phyloP scores from a whole-genome alignment of 1,139 yeast species.

The Suhomyces maxii region DNA sequence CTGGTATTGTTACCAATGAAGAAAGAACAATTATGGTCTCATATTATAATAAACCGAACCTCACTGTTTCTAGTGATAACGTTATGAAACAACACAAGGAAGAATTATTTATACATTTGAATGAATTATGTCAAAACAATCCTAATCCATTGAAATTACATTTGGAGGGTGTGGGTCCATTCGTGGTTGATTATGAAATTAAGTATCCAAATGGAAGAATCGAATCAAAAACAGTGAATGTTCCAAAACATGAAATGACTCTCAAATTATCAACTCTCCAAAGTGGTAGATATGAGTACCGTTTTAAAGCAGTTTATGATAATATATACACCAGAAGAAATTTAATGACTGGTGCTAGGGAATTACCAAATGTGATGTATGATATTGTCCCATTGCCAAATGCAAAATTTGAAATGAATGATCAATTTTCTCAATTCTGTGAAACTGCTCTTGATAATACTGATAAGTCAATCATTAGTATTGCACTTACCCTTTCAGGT shows the following conservation, averaged over 20 bases:
- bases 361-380: conserved; percentile 52
- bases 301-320: conserved; percentile 66
- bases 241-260: conserved; percentile 25
- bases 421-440: conserved; percentile 58
- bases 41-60: conserved; percentile 58
- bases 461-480: conserved; percentile 40
- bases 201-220: conserved; percentile 56
- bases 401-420: conserved; percentile 49
- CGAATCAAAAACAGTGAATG: conserved; percentile 36
- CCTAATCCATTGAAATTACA: conserved; percentile 25
- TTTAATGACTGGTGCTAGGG: conserved; percentile 23
- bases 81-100: conserved; percentile 21
- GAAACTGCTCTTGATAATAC: conserved; percentile 42
- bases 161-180: conserved; percentile 68
- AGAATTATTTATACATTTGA: conserved; percentile 22
- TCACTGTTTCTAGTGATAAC: conserved; percentile 25
- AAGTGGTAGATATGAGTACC: conserved; percentile 62
- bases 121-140: conserved; percentile 37
- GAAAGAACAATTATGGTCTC: conserved; percentile 42
- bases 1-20: conserved; percentile 49
- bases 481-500: conserved; percentile 60
- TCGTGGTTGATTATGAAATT: conserved; percentile 66
- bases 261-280: conserved; percentile 36
- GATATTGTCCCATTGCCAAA: conserved; percentile 61
- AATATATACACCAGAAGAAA: conserved; percentile 56